Percentiles rank a stretch among this genome's conserved stretches.
phyloP scores from a whole-genome alignment of 2,329 filamentous ascomycete genomes.

The Claviceps sp. region DNA sequence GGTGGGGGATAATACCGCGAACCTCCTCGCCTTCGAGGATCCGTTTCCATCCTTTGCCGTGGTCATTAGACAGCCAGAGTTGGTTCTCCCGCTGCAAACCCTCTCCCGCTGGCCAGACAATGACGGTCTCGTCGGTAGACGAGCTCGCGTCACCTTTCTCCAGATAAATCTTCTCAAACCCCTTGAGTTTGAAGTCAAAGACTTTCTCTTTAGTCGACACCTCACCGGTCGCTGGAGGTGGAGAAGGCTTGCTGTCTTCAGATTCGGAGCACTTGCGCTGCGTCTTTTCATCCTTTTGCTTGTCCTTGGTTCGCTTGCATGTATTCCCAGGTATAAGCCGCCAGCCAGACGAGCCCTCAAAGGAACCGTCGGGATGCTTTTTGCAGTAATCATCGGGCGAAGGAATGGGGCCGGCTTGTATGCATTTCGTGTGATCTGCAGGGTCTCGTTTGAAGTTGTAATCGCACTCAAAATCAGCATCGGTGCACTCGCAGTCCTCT shows the following conservation, averaged over 20 bases:
- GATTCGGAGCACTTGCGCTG: conserved; percentile 62
- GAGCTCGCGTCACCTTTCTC: conserved; percentile 56
- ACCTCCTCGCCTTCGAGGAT: conserved; percentile 60
- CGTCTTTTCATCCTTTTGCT: conserved; percentile 57
- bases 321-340: conserved; percentile 76
- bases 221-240: conserved; percentile 49
- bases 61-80: conserved; percentile 66
- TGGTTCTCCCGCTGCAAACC: conserved; percentile 31
- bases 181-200: conserved; percentile 46
- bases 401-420: conserved; percentile 45
- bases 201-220: conserved; percentile 45
- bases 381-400: conserved; percentile 64
- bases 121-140: conserved; percentile 58
- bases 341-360: conserved; percentile 80
- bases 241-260: conserved; percentile 23
- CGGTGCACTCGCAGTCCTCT: conserved; percentile 67
- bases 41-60: conserved; percentile 73
- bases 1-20: conserved; percentile 59
- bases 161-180: conserved; percentile 56
- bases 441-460: conserved; percentile 68
- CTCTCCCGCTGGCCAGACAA: conserved; percentile 35
- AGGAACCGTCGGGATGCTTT: conserved; percentile 50
- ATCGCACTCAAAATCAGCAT: conserved; percentile 88
- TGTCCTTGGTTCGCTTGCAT: conserved; percentile 47
- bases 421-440: conserved; percentile 55